Conservation (phyloP, 305 asterid species). For the Solanum chacoense region DNA sequence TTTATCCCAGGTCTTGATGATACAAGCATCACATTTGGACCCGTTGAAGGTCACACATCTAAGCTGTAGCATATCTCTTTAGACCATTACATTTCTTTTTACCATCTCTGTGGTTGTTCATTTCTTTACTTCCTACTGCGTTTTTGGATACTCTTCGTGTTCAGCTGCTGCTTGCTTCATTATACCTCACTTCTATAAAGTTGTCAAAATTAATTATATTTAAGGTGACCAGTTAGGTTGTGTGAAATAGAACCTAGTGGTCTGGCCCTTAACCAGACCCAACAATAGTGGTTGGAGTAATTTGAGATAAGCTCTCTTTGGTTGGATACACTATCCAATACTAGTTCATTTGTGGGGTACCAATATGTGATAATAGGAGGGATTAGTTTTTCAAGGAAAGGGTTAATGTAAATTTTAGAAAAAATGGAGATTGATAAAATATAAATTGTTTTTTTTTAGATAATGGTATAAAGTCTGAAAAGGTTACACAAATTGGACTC, state of each 20-base stretch:
- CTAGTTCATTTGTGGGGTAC: neutral
- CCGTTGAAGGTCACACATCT: slow-evolving; percentile 50
- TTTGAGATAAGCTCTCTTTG: neutral
- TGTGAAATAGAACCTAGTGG: neutral
- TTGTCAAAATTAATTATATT: neutral
- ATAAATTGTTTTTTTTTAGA: neutral
- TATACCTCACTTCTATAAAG: neutral
- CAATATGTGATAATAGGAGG: neutral
- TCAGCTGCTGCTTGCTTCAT: neutral
- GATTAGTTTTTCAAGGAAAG: neutral
- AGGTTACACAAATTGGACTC: neutral
- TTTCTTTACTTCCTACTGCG: neutral
- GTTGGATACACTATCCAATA: neutral
- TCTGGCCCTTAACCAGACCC: neutral
- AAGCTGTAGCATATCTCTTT: neutral
- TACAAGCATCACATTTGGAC: slow-evolving; percentile 59
- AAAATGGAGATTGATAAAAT: neutral
- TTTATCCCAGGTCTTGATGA: slow-evolving; percentile 66
- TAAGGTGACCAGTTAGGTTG: neutral
- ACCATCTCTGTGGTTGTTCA: neutral
- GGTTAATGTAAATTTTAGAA: neutral
- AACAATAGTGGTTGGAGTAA: neutral
- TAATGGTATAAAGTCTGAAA: neutral
- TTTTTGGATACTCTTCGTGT: neutral
- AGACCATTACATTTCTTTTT: neutral